Evolutionary conservation across 2,329 filamentous ascomycete genomes (phyloP).

Genomic region (Xylaria sp.): DNA sequence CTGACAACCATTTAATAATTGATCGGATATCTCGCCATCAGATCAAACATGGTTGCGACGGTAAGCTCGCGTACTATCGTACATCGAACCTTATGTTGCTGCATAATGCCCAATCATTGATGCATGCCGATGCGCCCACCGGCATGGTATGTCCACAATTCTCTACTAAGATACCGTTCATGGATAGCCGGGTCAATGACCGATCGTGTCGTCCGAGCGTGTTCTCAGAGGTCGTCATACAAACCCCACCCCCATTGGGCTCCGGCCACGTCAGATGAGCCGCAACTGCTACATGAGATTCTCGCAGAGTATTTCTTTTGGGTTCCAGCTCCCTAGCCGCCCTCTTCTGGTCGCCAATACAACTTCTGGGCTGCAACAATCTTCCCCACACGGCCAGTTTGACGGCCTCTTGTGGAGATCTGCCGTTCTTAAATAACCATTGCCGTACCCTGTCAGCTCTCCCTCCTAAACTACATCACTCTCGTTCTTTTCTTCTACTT

Average conservation of each 20-base stretch:
- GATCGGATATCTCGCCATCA: conserved; percentile 21
- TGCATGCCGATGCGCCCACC: conserved; percentile 29
- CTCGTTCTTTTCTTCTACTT: neutral
- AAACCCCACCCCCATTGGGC: conserved; percentile 44
- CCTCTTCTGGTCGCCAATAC: conserved; percentile 24
- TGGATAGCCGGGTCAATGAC: conserved; percentile 15
- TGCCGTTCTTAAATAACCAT: conserved; percentile 37
- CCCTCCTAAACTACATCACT: conserved; percentile 7
- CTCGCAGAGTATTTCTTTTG: conserved; percentile 26
- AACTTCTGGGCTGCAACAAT: conserved; percentile 6
- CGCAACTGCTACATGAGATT: conserved; percentile 27
- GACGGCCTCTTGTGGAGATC: conserved; percentile 43
- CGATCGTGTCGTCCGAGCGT: conserved; percentile 19
- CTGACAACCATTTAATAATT: neutral
- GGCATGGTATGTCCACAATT: conserved; percentile 20
- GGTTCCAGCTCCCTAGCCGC: conserved; percentile 26
- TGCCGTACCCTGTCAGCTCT: conserved; percentile 22
- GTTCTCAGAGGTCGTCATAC: conserved; percentile 13
- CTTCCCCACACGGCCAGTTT: conserved; percentile 46
- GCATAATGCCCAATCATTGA: conserved; percentile 29
- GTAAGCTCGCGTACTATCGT: conserved; percentile 20
- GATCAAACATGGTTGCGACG: conserved; percentile 18
- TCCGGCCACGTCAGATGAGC: conserved; percentile 47
- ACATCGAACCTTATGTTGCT: conserved; percentile 17
- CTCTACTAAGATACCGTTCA: conserved; percentile 1